Evolutionary conservation across 1,284 basidiomycete genomes (phyloP), one percentile per base, ranked within the genome.

Genomic region (Moniliella sp.): DNA sequence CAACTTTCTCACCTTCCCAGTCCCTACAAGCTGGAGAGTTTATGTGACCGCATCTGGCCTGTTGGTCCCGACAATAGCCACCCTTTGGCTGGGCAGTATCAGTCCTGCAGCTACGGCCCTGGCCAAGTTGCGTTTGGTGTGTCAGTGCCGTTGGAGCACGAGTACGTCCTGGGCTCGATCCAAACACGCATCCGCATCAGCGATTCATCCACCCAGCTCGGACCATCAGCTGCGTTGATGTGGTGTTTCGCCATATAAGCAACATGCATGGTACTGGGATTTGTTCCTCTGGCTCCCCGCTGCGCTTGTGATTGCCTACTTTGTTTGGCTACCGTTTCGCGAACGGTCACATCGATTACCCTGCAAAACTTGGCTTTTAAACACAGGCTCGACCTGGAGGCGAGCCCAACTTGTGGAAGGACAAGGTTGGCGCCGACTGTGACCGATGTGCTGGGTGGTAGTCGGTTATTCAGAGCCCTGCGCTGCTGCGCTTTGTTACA

Each of bases 401-500:
- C 13, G 42, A 39, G 30, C 51, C 51, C 16, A 45, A 38, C 23
- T 27, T 52, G 32, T 32, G 50, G 29, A 40, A 34, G 13, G 51
- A 54, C 31, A 47, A 47, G 19, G 32, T 32, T 54, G 17, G 35
- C 35, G 0, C 51, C 51, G 2, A 48, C 47, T 9, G 14, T 86
- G 18, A 69, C 73, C 9, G 79, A 82, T 7, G 80, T 83, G 0
- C 81, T 91, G 41, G 83, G 81, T 38, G 86, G 86, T 3, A 86
- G 61, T 70, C 79, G 26, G 67, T 94, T 18, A 74, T 80, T 1
- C 71, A 74, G 17, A 78, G 76, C 17, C 80, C 82, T 7, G 79
- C 80, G 1, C 67, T 97, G 30, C 69, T 91, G 60, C 68, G 86
- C 34, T 94, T 86, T 50, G 82, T 78, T 41, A 93, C 88, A 0